A percentile compares a stretch with the other conserved stretches of the same genome.
phyloP scores from a whole-genome alignment of 2,329 filamentous ascomycete genomes.

The Diaporthe nobilis region DNA sequence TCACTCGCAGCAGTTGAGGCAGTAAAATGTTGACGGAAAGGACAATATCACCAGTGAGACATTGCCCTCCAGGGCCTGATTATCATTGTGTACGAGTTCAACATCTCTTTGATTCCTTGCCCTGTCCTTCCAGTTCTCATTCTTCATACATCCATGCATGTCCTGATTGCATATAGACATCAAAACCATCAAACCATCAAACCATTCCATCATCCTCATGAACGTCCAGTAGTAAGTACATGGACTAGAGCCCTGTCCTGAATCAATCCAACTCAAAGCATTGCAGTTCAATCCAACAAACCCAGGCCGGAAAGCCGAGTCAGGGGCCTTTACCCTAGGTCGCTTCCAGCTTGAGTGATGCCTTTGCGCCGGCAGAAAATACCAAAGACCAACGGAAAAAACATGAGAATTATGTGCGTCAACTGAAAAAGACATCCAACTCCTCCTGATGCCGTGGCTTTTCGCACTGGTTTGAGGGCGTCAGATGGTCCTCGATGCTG shows the following conservation, averaged over 20 bases:
- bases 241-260: background rate
- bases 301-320: background rate
- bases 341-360: background rate
- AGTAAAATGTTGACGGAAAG: background rate
- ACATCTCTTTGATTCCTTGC: conserved; percentile 21
- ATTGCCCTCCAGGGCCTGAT: background rate
- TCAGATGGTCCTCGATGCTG: conserved; percentile 2
- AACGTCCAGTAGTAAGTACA: conserved; percentile 8
- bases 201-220: conserved; percentile 28
- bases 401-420: conserved; percentile 15
- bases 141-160: conserved; percentile 28
- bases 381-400: background rate
- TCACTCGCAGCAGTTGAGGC: background rate
- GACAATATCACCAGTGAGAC: background rate
- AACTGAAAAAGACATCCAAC: conserved; percentile 13
- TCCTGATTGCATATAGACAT: conserved; percentile 30
- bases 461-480: background rate
- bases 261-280: conserved; percentile 11
- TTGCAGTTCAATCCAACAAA: background rate
- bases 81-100: background rate
- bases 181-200: conserved; percentile 24
- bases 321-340: conserved; percentile 10
- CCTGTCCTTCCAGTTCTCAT: conserved; percentile 13
- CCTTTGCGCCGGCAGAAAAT: conserved; percentile 27
- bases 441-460: conserved; percentile 18